A percentile compares a stretch with the other conserved stretches of the same genome.
phyloP scores from a whole-genome alignment of 1,284 basidiomycete genomes.

The Rhodotorula sp. region DNA sequence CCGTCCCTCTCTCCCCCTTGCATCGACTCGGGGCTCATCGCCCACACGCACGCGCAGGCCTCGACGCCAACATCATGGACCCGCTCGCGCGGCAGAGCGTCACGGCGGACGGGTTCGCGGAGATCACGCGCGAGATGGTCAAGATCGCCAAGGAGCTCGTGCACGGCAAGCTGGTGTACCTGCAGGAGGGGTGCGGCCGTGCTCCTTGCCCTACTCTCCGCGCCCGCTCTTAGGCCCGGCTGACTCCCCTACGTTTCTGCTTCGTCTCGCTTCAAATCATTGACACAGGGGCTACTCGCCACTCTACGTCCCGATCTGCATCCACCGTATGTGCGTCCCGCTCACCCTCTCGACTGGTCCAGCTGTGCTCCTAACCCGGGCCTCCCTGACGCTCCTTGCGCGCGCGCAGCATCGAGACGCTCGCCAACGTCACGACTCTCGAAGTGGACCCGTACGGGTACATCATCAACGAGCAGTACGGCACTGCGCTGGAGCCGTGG shows the following conservation, averaged over 20 bases:
- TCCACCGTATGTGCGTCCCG: neutral
- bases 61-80: slow-evolving; percentile 1
- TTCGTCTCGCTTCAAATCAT: neutral
- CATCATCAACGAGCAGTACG: neutral
- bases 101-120: neutral
- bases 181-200: neutral
- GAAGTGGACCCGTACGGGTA: neutral
- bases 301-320: neutral
- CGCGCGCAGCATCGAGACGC: neutral
- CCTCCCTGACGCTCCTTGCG: neutral
- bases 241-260: too few species aligned
- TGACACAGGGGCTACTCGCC: neutral
- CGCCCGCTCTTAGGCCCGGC: too few species aligned
- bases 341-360: too few species aligned
- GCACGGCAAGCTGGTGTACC: neutral
- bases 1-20: rapidly evolving
- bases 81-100: neutral
- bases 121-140: neutral
- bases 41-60: neutral
- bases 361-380: neutral
- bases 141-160: neutral
- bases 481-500: neutral
- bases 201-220: too few species aligned
- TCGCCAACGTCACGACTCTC: neutral
- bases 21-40: neutral